Evolutionary conservation across 768 basidiomycete species (phyloP).

Genomic region (Mycena vulgaris): DNA sequence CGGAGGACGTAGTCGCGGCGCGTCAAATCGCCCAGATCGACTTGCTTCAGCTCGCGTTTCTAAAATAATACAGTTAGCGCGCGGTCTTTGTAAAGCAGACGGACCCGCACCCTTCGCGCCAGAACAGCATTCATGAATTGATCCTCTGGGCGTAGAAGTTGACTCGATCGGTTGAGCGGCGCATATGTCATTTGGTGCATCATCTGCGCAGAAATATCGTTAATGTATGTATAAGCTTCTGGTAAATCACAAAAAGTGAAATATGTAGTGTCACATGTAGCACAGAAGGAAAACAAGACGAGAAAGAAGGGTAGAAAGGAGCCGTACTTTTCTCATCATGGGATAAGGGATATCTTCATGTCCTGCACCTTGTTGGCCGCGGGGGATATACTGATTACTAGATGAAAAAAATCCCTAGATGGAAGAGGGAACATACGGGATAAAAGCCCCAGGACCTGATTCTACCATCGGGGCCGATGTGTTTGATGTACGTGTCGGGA

Average conservation of each 20-base stretch:
- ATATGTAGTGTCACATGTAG: neutral
- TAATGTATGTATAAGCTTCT: slow-evolving; percentile 14
- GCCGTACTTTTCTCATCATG: slow-evolving; percentile 34
- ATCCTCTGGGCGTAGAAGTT: slow-evolving; percentile 39
- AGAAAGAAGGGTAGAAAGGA: slow-evolving; percentile 11
- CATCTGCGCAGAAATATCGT: slow-evolving; percentile 34
- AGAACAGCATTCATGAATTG: slow-evolving; percentile 42
- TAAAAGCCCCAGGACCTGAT: slow-evolving; percentile 45
- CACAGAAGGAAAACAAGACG: slow-evolving; percentile 6
- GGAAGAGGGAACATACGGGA: slow-evolving; percentile 33
- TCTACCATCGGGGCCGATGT: slow-evolving; percentile 39
- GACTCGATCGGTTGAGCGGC: slow-evolving; percentile 26
- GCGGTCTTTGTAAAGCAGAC: neutral
- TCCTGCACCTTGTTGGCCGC: slow-evolving; percentile 27
- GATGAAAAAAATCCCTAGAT: slow-evolving; percentile 10
- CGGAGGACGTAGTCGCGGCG: slow-evolving; percentile 43
- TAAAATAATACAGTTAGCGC: slow-evolving; percentile 23
- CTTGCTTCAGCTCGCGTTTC: slow-evolving; percentile 40
- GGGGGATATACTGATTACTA: slow-evolving; percentile 29
- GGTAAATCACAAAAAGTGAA: slow-evolving; percentile 11
- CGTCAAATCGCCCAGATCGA: slow-evolving; percentile 40
- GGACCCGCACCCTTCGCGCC: slow-evolving; percentile 37
- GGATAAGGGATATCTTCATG: slow-evolving; percentile 32
- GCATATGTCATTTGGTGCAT: slow-evolving; percentile 39
- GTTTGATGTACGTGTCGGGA: slow-evolving; percentile 31